phyloP scores from a whole-genome alignment of 192 early-diverging fungal species.

The Backusella tuberculispora region DNA sequence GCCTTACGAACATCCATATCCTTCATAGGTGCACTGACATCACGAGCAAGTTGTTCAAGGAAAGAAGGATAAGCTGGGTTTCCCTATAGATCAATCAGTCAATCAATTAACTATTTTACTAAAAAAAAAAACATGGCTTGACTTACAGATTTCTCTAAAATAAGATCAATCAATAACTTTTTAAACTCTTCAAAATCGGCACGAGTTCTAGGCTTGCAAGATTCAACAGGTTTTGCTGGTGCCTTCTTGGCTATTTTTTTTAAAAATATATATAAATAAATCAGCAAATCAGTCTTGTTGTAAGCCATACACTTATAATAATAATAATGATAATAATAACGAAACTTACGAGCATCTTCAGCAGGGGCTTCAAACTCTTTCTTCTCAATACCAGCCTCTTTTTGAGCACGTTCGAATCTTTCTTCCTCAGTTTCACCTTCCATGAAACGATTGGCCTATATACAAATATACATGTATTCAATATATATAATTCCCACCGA shows the following conservation, averaged over 20 bases:
- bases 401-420: slow-evolving; percentile 51
- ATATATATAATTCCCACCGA: not conserved
- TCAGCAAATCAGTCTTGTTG: not conserved
- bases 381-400: slow-evolving; percentile 63
- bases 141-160: slow-evolving; percentile 57
- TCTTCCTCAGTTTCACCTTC: slow-evolving; percentile 58
- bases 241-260: not conserved
- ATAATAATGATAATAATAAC: too few species aligned
- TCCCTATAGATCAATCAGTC: slow-evolving; percentile 5
- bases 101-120: not conserved
- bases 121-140: not conserved
- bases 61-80: slow-evolving; percentile 53
- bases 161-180: slow-evolving; percentile 56
- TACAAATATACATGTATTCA: not conserved
- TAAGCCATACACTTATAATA: not conserved
- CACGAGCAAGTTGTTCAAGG: slow-evolving; percentile 66
- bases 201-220: slow-evolving; percentile 64
- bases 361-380: slow-evolving; percentile 64
- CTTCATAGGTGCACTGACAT: slow-evolving; percentile 59
- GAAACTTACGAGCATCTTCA: slow-evolving; percentile 47
- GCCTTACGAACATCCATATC: slow-evolving; percentile 71
- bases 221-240: slow-evolving; percentile 20
- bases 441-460: slow-evolving; percentile 26
- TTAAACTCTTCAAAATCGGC: slow-evolving; percentile 70
- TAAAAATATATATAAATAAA: not conserved